A percentile compares a stretch with the other conserved stretches of the same genome.
phyloP scores from a whole-genome alignment of 768 basidiomycete species.

The Pleurotus ostreatus region DNA sequence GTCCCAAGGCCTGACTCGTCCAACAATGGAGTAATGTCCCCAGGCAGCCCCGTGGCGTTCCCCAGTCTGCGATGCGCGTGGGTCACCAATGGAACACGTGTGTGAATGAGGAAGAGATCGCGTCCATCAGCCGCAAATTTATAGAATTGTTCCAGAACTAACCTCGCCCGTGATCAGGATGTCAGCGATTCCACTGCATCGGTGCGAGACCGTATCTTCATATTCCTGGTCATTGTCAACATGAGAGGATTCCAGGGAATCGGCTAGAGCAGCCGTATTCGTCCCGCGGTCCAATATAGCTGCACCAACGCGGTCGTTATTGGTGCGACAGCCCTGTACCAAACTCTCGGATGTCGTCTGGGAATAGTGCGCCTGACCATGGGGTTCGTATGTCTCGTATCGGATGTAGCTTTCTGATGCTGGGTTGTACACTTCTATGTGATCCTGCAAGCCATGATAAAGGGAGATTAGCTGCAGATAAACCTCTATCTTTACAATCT shows the following conservation, averaged over 20 bases:
- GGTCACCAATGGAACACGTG: neutral
- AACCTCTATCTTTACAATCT: neutral
- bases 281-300: slow-evolving; percentile 20
- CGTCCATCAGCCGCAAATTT: neutral
- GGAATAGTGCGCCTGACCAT: slow-evolving; percentile 32
- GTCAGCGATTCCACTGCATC: slow-evolving; percentile 40
- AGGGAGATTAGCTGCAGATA: neutral
- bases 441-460: slow-evolving; percentile 25
- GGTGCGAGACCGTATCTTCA: slow-evolving; percentile 31
- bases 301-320: slow-evolving; percentile 26
- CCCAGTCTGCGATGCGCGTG: slow-evolving; percentile 29
- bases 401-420: slow-evolving; percentile 31
- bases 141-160: slow-evolving; percentile 12
- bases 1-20: slow-evolving; percentile 50
- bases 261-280: slow-evolving; percentile 3
- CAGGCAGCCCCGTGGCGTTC: slow-evolving; percentile 43
- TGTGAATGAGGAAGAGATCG: neutral
- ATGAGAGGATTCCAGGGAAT: slow-evolving; percentile 9
- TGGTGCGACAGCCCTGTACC: slow-evolving; percentile 24
- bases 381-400: slow-evolving; percentile 43
- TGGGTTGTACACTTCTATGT: slow-evolving; percentile 37
- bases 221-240: slow-evolving; percentile 36
- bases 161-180: slow-evolving; percentile 52
- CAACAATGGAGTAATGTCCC: slow-evolving; percentile 42
- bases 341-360: slow-evolving; percentile 28